Evolutionary conservation across 2,329 filamentous ascomycete genomes (phyloP), one percentile per base, ranked within the genome.

Genomic region (Aspergillus proliferans): DNA sequence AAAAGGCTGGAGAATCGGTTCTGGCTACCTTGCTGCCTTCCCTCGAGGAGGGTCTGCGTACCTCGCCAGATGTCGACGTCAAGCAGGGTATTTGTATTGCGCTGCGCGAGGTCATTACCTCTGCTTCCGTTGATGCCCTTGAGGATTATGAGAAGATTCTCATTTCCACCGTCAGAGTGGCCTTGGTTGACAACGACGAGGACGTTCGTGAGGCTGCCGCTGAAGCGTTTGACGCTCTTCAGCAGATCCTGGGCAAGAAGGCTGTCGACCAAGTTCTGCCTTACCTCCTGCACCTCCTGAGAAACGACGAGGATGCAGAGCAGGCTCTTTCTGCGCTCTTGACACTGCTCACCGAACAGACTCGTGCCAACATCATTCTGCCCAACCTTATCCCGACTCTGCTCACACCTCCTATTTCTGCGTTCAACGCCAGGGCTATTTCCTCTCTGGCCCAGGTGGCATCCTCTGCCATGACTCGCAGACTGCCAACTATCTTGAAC

Each of bases 1-100:
- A 93, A 62, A 96, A 95, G 71, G 92, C 93, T 62, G 93, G 94
- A 53, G 93, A 98, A 68, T 87, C 89, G 48, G 91, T 98, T 49
- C 77, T 98, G 54, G 83, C 90, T 21, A 94, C 83, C 40, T 75
- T 98, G 52, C 75, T 98, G 52, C 93, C 93, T 26, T 95, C 91
- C 30, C 81, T 98, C 44, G 91, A 97, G 66, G 89, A 95, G 67
- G 90, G 92, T 34, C 78, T 98, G 47, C 85, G 93, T 60, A 87
- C 82, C 1, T 91, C 92, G 15, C 92, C 85, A 33, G 93, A 97
- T 69, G 85, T 87, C 36, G 91, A 97, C 72, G 87, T 92, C 53
- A 93, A 89, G 72, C 91, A 98, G 71, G 93, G 93, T 70, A 98
- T 98, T 56, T 97, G 93, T 69, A 88, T 98, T 65, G 93, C 94